A percentile compares a stretch with the other conserved stretches of the same genome.
Evolutionary conservation across 768 basidiomycete species (phyloP).

Genomic region (Tulasnella sp.): DNA sequence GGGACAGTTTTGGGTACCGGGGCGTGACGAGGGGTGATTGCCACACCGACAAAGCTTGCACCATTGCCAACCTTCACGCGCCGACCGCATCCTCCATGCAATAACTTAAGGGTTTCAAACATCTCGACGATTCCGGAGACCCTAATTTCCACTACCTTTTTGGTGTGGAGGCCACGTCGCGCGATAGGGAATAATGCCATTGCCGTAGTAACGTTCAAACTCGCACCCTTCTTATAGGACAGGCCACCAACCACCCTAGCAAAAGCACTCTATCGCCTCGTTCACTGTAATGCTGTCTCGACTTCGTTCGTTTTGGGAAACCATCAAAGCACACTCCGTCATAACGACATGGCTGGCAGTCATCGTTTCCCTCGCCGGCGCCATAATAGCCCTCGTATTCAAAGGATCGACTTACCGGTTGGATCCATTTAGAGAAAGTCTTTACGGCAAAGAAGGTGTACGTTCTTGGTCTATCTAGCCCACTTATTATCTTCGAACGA

Average conservation of each 20-base stretch:
- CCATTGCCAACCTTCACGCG: background rate
- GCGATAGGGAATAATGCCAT: no score
- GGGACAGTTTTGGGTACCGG: background rate
- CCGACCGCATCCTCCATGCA: background rate
- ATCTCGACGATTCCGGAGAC: no score
- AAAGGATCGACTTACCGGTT: background rate
- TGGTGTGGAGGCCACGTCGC: no score
- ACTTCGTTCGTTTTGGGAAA: background rate
- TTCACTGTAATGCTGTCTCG: background rate
- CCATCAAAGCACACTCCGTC: background rate
- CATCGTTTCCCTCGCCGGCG: background rate
- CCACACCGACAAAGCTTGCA: background rate
- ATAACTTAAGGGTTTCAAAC: background rate
- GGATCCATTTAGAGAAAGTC: background rate
- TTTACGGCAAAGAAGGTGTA: background rate
- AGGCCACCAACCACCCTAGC: no score
- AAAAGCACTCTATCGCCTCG: background rate
- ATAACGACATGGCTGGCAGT: background rate
- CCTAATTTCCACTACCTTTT: no score
- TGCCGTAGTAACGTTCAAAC: no score
- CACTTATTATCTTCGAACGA: background rate
- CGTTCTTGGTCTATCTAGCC: background rate
- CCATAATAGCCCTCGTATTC: background rate
- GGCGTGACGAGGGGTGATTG: background rate
- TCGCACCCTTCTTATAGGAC: no score